These are phyloP conservation scores for Cladosporium austrohemisphaericum DNA, from an alignment of 2,329 filamentous ascomycete species.

Conservation along the genomic window DNA sequence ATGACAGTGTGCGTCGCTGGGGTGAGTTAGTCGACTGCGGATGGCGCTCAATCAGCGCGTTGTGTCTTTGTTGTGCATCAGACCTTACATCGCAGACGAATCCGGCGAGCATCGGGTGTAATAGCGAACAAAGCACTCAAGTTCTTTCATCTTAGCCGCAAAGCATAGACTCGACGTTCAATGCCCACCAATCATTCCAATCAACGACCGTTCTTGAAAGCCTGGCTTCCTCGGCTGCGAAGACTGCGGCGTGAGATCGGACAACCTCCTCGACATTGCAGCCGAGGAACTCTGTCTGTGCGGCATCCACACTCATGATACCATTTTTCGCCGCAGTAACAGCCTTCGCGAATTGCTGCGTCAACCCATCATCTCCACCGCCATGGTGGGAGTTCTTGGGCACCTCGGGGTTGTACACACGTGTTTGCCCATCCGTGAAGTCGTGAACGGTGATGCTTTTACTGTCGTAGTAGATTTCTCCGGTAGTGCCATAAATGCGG, in stretches of 20 bases:
- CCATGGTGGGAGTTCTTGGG: conserved; percentile 56
- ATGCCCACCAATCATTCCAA: conserved; percentile 73
- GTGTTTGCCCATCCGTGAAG: conserved; percentile 58
- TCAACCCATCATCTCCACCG: conserved; percentile 75
- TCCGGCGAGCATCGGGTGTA: too few relatives aligned
- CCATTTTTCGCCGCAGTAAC: conserved; percentile 74
- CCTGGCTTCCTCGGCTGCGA: conserved; percentile 87
- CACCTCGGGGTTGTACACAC: conserved; percentile 57
- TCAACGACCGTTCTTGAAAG: conserved; percentile 64
- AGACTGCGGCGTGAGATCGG: conserved; percentile 87
- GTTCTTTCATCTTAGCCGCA: too few relatives aligned
- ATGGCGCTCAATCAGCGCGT: too few relatives aligned
- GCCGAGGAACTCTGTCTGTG: conserved; percentile 72
- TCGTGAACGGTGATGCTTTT: conserved; percentile 70
- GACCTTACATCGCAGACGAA: too few relatives aligned
- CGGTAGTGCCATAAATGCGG: conserved; percentile 77
- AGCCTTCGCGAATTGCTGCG: conserved; percentile 76
- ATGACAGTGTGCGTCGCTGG: too few relatives aligned
- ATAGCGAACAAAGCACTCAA: too few relatives aligned
- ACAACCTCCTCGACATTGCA: conserved; percentile 83
- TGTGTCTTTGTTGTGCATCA: not conserved
- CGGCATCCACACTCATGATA: conserved; percentile 61
- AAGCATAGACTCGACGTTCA: conserved; percentile 42
- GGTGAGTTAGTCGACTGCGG: too few relatives aligned
- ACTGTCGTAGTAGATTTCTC: conserved; percentile 84